A percentile compares a stretch with the other conserved stretches of the same genome.
Conservation (phyloP, 2,329 filamentous ascomycete species). For the Aquanectria penicillioides region DNA sequence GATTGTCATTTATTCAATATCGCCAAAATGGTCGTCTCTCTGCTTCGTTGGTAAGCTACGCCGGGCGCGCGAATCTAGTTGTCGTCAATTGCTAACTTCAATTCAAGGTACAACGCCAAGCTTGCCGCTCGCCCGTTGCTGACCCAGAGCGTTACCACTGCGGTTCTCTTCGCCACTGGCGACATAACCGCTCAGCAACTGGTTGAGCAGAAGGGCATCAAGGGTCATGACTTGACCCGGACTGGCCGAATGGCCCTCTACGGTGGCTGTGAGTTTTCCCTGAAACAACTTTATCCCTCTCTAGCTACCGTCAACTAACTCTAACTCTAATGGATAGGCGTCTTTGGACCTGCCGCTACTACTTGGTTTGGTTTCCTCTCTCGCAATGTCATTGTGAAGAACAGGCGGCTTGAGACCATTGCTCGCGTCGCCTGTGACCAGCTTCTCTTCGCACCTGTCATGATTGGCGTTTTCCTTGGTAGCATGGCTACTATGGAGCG, state of each 20-base stretch:
- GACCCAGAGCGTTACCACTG: slow-evolving; percentile 90
- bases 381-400: slow-evolving; percentile 70
- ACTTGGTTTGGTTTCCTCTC: slow-evolving; percentile 88
- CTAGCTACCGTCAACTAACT: slow-evolving; percentile 18
- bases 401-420: slow-evolving; percentile 74
- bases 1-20: neutral
- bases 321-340: slow-evolving; percentile 57
- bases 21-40: slow-evolving; percentile 38
- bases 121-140: slow-evolving; percentile 84
- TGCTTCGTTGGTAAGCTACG: slow-evolving; percentile 45
- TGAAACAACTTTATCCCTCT: neutral
- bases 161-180: slow-evolving; percentile 90
- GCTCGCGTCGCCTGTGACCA: slow-evolving; percentile 86
- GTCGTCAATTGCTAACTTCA: slow-evolving; percentile 27
- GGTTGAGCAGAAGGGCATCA: slow-evolving; percentile 81
- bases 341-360: slow-evolving; percentile 90
- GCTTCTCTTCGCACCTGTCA: slow-evolving; percentile 82
- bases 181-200: slow-evolving; percentile 91
- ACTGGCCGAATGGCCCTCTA: slow-evolving; percentile 85
- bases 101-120: slow-evolving; percentile 82
- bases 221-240: slow-evolving; percentile 78
- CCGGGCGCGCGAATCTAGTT: neutral
- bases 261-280: slow-evolving; percentile 70
- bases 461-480: slow-evolving; percentile 83
- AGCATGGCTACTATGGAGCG: slow-evolving; percentile 89